Conservation (phyloP, 805 yeast species). For the Candida piceae region DNA sequence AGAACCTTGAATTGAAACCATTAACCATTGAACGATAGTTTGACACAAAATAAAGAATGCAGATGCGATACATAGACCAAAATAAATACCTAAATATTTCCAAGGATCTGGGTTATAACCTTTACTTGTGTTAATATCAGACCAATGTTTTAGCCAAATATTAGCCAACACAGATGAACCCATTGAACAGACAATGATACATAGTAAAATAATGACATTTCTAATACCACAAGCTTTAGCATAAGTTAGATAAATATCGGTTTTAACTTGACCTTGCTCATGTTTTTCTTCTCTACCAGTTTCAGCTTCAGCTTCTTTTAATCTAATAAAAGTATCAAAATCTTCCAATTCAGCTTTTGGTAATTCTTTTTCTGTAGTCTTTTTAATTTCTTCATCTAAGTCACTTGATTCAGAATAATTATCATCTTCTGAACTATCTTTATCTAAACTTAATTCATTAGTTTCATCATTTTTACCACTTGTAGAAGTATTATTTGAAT, state of each 20-base stretch:
- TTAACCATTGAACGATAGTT: conserved; percentile 67
- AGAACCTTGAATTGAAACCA: conserved; percentile 81
- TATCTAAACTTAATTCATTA: conserved; percentile 12
- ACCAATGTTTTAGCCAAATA: conserved; percentile 97
- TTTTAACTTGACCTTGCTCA: conserved; percentile 91
- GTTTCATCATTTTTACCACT: conserved; percentile 8
- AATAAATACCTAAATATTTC: conserved; percentile 70
- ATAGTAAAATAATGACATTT: conserved; percentile 55
- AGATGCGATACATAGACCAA: conserved; percentile 65
- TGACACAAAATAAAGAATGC: conserved; percentile 60
- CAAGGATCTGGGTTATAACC: conserved; percentile 72
- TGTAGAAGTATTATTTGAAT: no score
- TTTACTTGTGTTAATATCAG: conserved; percentile 71
- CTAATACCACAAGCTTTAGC: conserved; percentile 80
- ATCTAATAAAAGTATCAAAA: conserved; percentile 31
- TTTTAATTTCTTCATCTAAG: conserved; percentile 26
- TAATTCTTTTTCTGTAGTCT: conserved; percentile 36
- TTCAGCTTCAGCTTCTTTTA: conserved; percentile 35
- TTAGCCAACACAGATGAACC: conserved; percentile 61
- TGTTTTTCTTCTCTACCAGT: conserved; percentile 63
- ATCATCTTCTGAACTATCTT: conserved; percentile 14
- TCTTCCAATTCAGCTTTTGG: conserved; percentile 58
- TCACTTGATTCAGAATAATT: conserved; percentile 16
- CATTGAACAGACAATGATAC: conserved; percentile 54
- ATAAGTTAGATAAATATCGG: conserved; percentile 77